These are phyloP conservation scores for Acmispon strigosus DNA, from an alignment of 306 rosid genomes.

Conservation along the genomic window DNA sequence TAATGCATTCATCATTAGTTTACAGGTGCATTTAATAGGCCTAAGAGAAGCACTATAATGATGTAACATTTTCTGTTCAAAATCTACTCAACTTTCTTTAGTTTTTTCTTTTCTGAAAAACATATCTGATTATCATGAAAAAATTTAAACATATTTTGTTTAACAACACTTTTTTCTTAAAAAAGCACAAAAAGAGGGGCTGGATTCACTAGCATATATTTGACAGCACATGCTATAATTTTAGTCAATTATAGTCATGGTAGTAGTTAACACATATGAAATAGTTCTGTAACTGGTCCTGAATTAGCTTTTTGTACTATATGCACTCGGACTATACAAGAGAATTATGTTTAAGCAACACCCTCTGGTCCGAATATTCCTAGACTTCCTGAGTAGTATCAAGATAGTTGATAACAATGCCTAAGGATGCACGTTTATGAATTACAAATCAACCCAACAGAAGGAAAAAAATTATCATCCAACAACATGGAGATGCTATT, in stretches of 20 bases:
- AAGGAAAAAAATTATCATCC: not conserved
- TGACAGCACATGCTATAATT: not conserved
- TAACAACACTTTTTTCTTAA: too few species aligned
- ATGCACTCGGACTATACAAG: not conserved
- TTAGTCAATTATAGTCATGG: not conserved
- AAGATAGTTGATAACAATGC: not conserved
- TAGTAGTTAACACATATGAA: not conserved
- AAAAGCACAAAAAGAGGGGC: not conserved
- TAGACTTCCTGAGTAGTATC: not conserved
- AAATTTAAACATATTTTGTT: too few species aligned
- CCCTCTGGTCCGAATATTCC: not conserved
- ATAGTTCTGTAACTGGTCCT: not conserved
- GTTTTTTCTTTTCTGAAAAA: too few species aligned
- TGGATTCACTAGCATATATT: not conserved
- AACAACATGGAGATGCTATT: not conserved
- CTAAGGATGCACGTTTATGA: not conserved
- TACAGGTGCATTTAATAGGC: too few species aligned
- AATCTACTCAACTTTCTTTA: too few species aligned
- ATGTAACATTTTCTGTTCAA: too few species aligned
- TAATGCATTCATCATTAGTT: too few species aligned
- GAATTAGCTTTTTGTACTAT: not conserved
- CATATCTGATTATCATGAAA: too few species aligned
- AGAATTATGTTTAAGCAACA: not conserved
- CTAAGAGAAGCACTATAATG: too few species aligned
- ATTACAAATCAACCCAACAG: not conserved